Base-by-base conservation (phyloP, 805 yeast genomes). In the Schwanniomyces pseudopolymorphus region DNA sequence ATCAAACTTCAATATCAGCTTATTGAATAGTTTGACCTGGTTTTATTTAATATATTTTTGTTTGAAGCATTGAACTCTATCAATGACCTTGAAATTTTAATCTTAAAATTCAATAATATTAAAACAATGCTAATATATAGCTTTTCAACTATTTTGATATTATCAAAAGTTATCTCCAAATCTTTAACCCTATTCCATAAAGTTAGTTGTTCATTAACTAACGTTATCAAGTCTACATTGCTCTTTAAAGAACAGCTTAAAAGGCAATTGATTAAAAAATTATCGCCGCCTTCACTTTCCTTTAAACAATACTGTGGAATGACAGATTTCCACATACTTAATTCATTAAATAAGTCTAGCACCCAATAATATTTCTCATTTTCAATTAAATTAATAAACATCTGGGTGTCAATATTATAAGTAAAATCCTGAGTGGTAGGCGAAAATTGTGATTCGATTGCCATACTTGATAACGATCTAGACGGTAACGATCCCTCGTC, bases 301-400 rank as follows among this genome's bases (percentile, higher is more conserved):
- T 48, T 49, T 14, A 69, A 46, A 48, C 73, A 66, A 45, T 64
- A 67, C 14, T 54, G 51, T 1, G 76, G 76, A 8, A 72, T 54
- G 10, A 65, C 48, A 20, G 61, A 54, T 48, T 68, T 69, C 76
- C 76, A 72, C 13, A 70, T 53, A 37, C 54, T 48, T 26, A 68
- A 47, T n/a, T 67, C 75, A 42, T 72, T 72, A 47, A 69, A 70
- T 22, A 72, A 49, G 52, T 72, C 77, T 17, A 72, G 53, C 8
- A 72, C 39, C 74, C 75, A 69, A 51, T 62, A 64, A 44, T 67
- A 70, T 39, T 60, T 60, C 43, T 70, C 69, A n/a, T 51, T 48
- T 27, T 66, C 68, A n/a, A 69, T 49, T 33, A 68, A 45, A 14
- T 50, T 44, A 10, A 66, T 57, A 33, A 60, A 62, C 14, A 37